Conservation (phyloP, 257 asterid genomes). For the Voacanga thouarsii region DNA sequence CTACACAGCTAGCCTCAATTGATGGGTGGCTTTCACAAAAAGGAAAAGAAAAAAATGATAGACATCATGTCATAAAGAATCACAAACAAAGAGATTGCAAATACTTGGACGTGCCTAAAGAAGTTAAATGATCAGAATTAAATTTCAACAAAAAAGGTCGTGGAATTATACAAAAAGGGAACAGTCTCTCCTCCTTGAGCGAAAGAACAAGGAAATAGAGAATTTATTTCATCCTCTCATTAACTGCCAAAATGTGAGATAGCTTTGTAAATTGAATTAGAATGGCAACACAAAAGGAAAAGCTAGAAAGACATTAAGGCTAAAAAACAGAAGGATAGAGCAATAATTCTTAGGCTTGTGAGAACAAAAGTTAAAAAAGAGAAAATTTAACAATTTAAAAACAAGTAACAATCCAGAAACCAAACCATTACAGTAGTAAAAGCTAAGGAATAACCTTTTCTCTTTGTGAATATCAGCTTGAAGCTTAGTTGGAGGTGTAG, state of each 20-base stretch:
- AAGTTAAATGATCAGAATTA: background rate
- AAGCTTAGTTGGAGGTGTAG: slow-evolving; percentile 45
- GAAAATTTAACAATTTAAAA: background rate
- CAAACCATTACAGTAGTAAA: background rate
- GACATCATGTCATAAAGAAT: background rate
- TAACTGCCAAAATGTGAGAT: background rate
- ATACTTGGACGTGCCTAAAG: background rate
- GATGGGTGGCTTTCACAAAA: background rate
- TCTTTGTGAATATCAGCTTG: slow-evolving; percentile 51
- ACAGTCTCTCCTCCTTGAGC: background rate
- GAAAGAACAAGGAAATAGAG: background rate
- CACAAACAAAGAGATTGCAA: background rate
- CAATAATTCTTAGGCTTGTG: background rate
- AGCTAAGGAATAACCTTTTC: slow-evolving; percentile 47
- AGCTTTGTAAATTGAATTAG: background rate
- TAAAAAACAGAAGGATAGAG: background rate
- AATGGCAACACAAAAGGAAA: background rate
- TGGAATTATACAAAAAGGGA: background rate
- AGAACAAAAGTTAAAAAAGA: background rate
- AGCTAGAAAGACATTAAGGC: background rate
- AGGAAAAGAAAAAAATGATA: background rate
- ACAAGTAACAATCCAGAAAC: background rate
- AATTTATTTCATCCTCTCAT: background rate
- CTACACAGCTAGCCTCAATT: background rate
- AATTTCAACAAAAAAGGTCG: background rate